Evolutionary conservation across 2,329 filamentous ascomycete species (phyloP).

Genomic region (Ophiostoma perfectum): DNA sequence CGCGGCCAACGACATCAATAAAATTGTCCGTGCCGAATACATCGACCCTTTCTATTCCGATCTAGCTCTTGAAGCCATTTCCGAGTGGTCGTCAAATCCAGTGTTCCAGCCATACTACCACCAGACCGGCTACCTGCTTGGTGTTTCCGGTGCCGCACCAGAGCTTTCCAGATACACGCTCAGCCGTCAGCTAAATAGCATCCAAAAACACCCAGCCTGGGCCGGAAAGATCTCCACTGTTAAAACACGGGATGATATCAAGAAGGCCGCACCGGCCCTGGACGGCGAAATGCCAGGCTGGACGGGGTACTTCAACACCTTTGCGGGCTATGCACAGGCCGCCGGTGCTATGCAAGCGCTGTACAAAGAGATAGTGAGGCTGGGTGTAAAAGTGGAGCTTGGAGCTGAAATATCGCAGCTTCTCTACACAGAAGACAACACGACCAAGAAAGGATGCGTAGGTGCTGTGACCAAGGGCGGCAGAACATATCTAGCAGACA

Average conservation of each 20-base stretch:
- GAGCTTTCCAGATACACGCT: not conserved
- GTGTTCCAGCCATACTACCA: slow-evolving; percentile 50
- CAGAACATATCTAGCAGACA: not conserved
- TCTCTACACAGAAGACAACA: not conserved
- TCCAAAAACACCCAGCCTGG: not conserved
- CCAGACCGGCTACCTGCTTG: slow-evolving; percentile 44
- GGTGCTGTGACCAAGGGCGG: not conserved
- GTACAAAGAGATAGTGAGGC: not conserved
- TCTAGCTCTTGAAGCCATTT: slow-evolving; percentile 49
- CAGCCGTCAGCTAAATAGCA: not conserved
- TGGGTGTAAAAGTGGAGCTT: not conserved
- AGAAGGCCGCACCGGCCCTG: slow-evolving; percentile 28
- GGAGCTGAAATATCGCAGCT: not conserved
- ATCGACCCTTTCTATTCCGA: slow-evolving; percentile 53
- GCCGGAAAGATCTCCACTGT: not conserved
- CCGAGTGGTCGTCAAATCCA: slow-evolving; percentile 44
- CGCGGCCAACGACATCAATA: slow-evolving; percentile 56
- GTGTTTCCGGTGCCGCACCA: slow-evolving; percentile 30
- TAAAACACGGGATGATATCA: slow-evolving; percentile 24
- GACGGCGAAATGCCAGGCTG: slow-evolving; percentile 1
- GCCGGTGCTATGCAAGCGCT: not conserved
- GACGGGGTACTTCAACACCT: slow-evolving; percentile 1
- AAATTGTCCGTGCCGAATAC: slow-evolving; percentile 56
- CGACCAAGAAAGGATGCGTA: not conserved
- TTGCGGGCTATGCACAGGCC: not conserved